Evolutionary conservation across 257 asterid species (phyloP).

Genomic region (Fraxinus excelsior): DNA sequence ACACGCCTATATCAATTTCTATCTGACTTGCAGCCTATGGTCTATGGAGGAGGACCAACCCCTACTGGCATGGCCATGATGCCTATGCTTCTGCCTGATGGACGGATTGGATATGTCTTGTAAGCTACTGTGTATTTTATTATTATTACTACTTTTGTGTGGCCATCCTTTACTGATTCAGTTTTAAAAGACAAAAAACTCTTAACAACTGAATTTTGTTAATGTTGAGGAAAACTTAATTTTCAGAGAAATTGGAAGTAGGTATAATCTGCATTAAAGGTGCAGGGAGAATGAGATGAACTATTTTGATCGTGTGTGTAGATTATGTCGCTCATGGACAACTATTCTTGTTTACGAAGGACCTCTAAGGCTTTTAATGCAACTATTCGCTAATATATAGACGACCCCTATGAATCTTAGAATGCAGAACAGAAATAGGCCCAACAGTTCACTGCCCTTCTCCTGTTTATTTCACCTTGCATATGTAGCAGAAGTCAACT

Average conservation of each 20-base stretch:
- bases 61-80: constrained; percentile 94
- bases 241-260: not conserved
- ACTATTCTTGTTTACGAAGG: not conserved
- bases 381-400: not conserved
- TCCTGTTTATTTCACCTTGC: not conserved
- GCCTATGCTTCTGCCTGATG: constrained; percentile 99
- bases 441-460: not conserved
- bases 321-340: not conserved
- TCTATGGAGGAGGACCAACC: constrained; percentile 76
- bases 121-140: constrained; percentile 40
- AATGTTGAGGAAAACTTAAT: not conserved
- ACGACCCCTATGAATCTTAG: not conserved
- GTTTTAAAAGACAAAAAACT: not conserved
- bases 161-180: not conserved
- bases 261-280: not conserved
- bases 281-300: not conserved
- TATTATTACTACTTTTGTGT: not conserved
- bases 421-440: not conserved
- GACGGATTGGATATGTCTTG: constrained; percentile 99
- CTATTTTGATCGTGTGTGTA: not conserved
- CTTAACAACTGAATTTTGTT: not conserved
- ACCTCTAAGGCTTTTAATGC: not conserved
- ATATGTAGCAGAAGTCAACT: not conserved
- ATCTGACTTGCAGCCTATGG: constrained; percentile 52
- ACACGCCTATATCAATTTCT: not conserved